Base-by-base conservation (phyloP, 345 rosid genomes). In the Bruguiera gymnorhiza region DNA sequence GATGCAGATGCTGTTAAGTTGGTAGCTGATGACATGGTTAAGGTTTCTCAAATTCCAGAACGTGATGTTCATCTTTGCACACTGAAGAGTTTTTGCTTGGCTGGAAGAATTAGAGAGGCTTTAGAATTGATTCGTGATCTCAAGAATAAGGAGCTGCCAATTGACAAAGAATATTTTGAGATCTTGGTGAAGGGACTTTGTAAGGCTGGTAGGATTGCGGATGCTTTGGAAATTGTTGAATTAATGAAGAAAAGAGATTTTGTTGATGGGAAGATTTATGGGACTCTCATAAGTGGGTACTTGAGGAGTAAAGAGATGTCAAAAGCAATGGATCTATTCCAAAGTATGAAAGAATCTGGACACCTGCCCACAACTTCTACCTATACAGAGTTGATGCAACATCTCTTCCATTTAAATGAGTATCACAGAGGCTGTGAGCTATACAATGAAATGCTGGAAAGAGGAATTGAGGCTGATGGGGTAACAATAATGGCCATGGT, bases 41-140 rank as follows among this genome's bases (percentile, higher is more conserved):
- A 67, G 74, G 48, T 80, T 62, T 80, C 80, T 32, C 82, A 79
- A 73, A 64, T 88, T 60, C 85, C 88, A n/a, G 82, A 83, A 32
- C 80, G 65, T 19, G 84, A 84, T 66, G 95, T 73, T 57, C 82
- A 79, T 66, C 75, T 85, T 74, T 78, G 71, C 71, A 66, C 85
- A 73, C 83, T 90, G 63, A 87, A 81, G 80, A 86, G 94, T 66
- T 88, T 82, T 39, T 92, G 98, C 59, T 59, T 82, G 60, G 83
- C 91, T 7, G 87, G 89, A 73, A 88, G 82, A 79, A 83, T 92
- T n/a, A 86, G 66, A 74, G 98, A 89, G 66, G 95, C 93, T 31
- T 60, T 92, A 70, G 89, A 83, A 70, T 71, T 87, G 70, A 84
- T 90, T 69, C 86, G 82, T 19, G 82, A 82, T 66, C 82, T 92